phyloP scores from a whole-genome alignment of 2,329 filamentous ascomycete genomes.

The Pseudogymnoascus destructans region DNA sequence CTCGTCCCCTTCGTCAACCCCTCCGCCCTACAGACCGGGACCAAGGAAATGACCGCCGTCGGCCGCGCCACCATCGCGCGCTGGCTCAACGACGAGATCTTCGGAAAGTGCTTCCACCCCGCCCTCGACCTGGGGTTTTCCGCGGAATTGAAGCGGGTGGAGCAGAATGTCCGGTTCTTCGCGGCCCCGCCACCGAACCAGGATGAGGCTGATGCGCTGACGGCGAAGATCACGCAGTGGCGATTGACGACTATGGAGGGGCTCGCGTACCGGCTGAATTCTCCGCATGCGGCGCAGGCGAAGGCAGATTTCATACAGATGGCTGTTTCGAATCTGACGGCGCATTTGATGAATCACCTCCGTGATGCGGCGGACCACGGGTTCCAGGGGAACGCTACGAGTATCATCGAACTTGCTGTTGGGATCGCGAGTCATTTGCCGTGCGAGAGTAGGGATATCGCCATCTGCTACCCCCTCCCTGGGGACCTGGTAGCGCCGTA shows the following conservation, averaged over 20 bases:
- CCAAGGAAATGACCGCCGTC: constrained; percentile 95
- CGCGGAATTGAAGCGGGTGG: constrained; percentile 68
- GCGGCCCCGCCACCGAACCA: constrained; percentile 61
- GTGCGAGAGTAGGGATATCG: constrained; percentile 80
- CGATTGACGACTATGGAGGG: constrained; percentile 87
- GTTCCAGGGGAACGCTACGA: constrained; percentile 75
- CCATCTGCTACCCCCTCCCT: constrained; percentile 72
- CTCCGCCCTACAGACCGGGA: constrained; percentile 74
- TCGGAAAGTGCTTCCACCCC: constrained; percentile 87
- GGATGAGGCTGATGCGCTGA: constrained; percentile 81
- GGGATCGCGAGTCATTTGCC: constrained; percentile 77
- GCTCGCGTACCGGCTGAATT: constrained; percentile 56
- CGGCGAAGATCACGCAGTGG: constrained; percentile 83
- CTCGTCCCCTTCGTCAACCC: constrained; percentile 67
- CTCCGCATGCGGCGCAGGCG: constrained; percentile 51
- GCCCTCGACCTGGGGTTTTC: constrained; percentile 67
- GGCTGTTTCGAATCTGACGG: constrained; percentile 55
- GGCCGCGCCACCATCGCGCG: constrained; percentile 78
- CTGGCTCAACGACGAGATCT: constrained; percentile 85
- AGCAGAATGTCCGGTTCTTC: constrained; percentile 71
- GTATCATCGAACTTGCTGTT: constrained; percentile 86
- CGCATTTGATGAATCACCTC: constrained; percentile 59
- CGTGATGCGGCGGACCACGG: constrained; percentile 65
- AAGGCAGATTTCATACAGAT: constrained; percentile 55
- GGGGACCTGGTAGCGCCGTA: constrained; percentile 55